Evolutionary conservation across 495 filamentous ascomycete genomes (phyloP), one percentile per base, ranked within the genome.

Genomic region (Neurospora sp.): DNA sequence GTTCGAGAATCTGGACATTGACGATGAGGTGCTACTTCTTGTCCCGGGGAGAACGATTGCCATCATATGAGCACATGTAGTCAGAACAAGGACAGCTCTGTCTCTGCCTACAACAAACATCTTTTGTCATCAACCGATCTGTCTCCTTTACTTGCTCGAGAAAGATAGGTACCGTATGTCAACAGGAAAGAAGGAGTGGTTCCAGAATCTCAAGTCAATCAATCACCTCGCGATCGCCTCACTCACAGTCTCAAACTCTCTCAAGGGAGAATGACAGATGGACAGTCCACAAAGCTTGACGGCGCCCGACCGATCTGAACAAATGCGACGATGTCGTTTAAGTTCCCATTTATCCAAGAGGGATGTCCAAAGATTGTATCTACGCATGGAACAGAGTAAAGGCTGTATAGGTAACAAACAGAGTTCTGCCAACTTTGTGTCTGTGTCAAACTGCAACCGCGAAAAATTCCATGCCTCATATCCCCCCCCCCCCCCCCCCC

Each of bases 1-100:
- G 14, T 59, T 59, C 20, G 1, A 0, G 0, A 6, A 5, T 0
- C 1, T 27, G 10, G 1, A 5, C 1, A 27, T 27, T 5, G 20
- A 53, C 11, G 2, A 27, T 1, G 20, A 27, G 5, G 11, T 27
- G 4, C 48, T 61, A 18, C 14, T 35, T 18, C 3, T 35, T 4
- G 1, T 37, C 1, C 53, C 53, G 3, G 5, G 35, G 53, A 61
- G 5, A 18, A 61, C 53, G 0, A 61, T 61, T 3, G 53, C 53
- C 2, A 61, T 61, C 3, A 35, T 61, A 61, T 61, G 6, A 61
- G 12, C 12, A 31, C 27, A 31, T 0, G 6, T 7, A 59, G 48
- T 0, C 10, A 12, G n/a, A 12, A 11, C 8, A 4, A 48, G 9
- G 9, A 48, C 10, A 22, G n/a, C 3, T 48, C 10, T 48, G 3